A percentile compares a stretch with the other conserved stretches of the same genome.
phyloP scores from a whole-genome alignment of 2,329 filamentous ascomycete species.

The Ceratocystis albifundus region DNA sequence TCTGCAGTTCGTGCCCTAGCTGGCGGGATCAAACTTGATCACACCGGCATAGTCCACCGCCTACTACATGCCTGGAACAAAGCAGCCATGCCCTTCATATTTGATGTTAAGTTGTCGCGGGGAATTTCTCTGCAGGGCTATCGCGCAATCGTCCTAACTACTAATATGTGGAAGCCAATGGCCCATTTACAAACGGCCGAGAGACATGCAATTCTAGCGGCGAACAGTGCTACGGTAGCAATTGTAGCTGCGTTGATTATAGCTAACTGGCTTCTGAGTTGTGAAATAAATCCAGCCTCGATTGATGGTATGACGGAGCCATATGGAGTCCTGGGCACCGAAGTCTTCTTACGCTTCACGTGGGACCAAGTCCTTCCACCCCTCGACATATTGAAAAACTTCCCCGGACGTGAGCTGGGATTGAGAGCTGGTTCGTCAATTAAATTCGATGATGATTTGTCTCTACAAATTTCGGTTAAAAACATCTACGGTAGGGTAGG shows the following conservation, averaged over 20 bases:
- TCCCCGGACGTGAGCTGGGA: constrained; percentile 15
- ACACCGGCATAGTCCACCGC: neutral
- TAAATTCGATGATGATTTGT: constrained; percentile 1
- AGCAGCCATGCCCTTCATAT: constrained; percentile 10
- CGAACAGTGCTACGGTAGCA: neutral
- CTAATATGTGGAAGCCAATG: constrained; percentile 10
- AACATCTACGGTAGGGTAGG: neutral
- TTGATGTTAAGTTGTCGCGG: constrained; percentile 13
- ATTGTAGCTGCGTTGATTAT: constrained; percentile 17
- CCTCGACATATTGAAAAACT: neutral
- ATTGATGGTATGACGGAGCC: neutral
- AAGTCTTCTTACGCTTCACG: constrained; percentile 17
- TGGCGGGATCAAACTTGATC: neutral
- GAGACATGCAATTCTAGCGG: neutral
- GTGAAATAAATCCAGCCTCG: neutral
- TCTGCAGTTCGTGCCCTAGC: neutral
- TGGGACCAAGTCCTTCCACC: constrained; percentile 19
- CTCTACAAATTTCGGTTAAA: neutral
- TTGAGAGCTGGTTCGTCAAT: constrained; percentile 3
- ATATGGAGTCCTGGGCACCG: neutral
- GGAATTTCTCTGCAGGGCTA: constrained; percentile 14
- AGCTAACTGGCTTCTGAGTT: constrained; percentile 13
- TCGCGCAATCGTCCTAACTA: constrained; percentile 10
- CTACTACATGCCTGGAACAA: constrained; percentile 10
- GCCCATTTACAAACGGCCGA: neutral